phyloP scores from a whole-genome alignment of 768 basidiomycete species.

The Lactarius akahatsu region DNA sequence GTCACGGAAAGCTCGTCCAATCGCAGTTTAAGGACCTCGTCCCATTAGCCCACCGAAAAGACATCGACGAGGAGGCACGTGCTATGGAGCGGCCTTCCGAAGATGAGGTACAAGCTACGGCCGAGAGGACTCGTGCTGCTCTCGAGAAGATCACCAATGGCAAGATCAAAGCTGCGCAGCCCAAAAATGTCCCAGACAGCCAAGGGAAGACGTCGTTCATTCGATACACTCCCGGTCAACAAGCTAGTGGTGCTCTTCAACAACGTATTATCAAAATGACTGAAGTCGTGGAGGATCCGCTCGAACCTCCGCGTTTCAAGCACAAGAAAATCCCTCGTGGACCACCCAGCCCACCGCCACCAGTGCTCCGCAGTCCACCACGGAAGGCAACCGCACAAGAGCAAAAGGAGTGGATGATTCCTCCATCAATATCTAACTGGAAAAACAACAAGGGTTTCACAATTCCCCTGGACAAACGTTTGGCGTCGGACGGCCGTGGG shows the following conservation, averaged over 20 bases:
- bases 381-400: slow-evolving; percentile 95
- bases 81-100: slow-evolving; percentile 92
- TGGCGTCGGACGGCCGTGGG: slow-evolving; percentile 97
- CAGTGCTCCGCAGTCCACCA: slow-evolving; percentile 92
- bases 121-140: slow-evolving; percentile 87
- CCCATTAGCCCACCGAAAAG: slow-evolving; percentile 85
- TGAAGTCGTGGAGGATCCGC: slow-evolving; percentile 94
- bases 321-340: slow-evolving; percentile 99
- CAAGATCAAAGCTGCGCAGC: slow-evolving; percentile 98
- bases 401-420: slow-evolving; percentile 99
- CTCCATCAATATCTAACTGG: slow-evolving; percentile 99
- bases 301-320: slow-evolving; percentile 97
- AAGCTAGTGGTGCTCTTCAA: slow-evolving; percentile 70
- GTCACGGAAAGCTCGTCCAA: slow-evolving; percentile 81
- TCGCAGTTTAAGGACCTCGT: slow-evolving; percentile 98
- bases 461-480: slow-evolving; percentile 94
- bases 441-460: slow-evolving; percentile 99
- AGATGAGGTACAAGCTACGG: slow-evolving; percentile 86
- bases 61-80: slow-evolving; percentile 71
- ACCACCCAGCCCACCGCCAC: slow-evolving; percentile 94
- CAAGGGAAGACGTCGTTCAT: slow-evolving; percentile 87
- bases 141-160: slow-evolving; percentile 92
- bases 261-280: slow-evolving; percentile 99
- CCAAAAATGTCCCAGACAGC: slow-evolving; percentile 87
- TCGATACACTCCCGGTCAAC: slow-evolving; percentile 95